A percentile compares a stretch with the other conserved stretches of the same genome.
These are phyloP conservation scores for Apostasia shenzhenica DNA, from an alignment of 106 monocot species.

Conservation along the genomic window DNA sequence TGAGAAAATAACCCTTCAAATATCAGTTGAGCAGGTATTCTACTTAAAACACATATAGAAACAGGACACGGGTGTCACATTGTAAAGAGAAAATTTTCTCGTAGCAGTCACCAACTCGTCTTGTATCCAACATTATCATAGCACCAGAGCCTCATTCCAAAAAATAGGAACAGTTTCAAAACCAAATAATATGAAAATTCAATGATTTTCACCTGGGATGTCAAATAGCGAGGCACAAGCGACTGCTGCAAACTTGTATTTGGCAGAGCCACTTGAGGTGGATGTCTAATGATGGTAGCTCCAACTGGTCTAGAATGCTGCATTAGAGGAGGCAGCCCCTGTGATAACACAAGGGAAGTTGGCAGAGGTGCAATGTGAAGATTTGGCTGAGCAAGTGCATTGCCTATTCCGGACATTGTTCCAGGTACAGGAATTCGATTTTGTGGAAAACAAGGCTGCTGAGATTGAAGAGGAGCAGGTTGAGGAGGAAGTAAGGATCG, in stretches of 20 bases:
- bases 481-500: constrained; percentile 19
- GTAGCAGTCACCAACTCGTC: not conserved
- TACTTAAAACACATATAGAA: not conserved
- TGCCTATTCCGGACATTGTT: constrained; percentile 22
- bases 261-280: constrained; percentile 17
- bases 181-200: not conserved
- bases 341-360: constrained; percentile 27
- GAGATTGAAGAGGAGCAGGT: constrained; percentile 27
- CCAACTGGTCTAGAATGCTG: constrained; percentile 35
- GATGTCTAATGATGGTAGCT: constrained; percentile 14
- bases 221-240: constrained; percentile 9
- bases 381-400: constrained; percentile 10
- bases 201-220: constrained; percentile 38
- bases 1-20: too few species aligned
- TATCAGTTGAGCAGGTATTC: too few species aligned
- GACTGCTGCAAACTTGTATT: constrained; percentile 25
- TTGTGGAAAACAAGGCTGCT: constrained; percentile 16
- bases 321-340: constrained; percentile 24
- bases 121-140: too few species aligned
- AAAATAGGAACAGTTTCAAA: too few species aligned
- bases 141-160: too few species aligned
- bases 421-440: constrained; percentile 15
- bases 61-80: not conserved
- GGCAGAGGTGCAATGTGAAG: constrained; percentile 19
- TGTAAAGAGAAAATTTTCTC: not conserved